Percentiles rank a stretch among this genome's conserved stretches.
These are phyloP conservation scores for Fabrea salina DNA, from an alignment of 169 alveolate species.

Conservation along the genomic window DNA sequence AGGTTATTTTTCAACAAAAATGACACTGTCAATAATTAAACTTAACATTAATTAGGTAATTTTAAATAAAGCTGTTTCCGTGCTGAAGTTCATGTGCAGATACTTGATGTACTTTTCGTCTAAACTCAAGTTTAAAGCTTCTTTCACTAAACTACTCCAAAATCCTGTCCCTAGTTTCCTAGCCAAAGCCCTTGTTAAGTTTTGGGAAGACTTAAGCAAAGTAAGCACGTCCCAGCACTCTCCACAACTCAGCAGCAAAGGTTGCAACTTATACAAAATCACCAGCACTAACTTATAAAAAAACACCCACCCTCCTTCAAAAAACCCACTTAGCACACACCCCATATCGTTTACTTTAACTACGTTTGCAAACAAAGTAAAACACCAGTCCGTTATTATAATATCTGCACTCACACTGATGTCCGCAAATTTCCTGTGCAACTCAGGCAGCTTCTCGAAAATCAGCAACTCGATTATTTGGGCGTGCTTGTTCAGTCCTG, in stretches of 20 bases:
- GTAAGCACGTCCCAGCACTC: no score
- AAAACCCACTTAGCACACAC: slow-evolving; percentile 36
- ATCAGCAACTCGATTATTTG: slow-evolving; percentile 14
- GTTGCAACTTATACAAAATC: slow-evolving; percentile 22
- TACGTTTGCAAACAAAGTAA: slow-evolving; percentile 37
- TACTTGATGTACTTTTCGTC: slow-evolving; percentile 5
- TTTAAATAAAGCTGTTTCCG: slow-evolving; percentile 5
- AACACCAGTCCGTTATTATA: slow-evolving; percentile 39
- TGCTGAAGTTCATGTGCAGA: slow-evolving; percentile 26
- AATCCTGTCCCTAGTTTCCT: no score
- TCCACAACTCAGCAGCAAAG: no score
- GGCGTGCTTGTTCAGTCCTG: slow-evolving; percentile 50
- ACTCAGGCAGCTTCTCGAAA: background rate
- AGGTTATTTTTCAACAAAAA: no score
- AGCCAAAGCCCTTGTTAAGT: no score
- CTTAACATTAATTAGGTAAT: no score
- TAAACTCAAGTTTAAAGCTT: background rate
- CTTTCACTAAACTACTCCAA: background rate
- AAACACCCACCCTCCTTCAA: slow-evolving; percentile 44
- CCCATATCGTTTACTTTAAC: slow-evolving; percentile 32
- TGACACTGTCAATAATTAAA: no score
- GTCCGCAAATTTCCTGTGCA: background rate
- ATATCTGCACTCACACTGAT: slow-evolving; percentile 17
- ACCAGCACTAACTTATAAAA: slow-evolving; percentile 42
- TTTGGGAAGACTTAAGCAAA: no score